Evolutionary conservation across 192 early-diverging fungal genomes (phyloP).

Genomic region (Dissophora globulifera): DNA sequence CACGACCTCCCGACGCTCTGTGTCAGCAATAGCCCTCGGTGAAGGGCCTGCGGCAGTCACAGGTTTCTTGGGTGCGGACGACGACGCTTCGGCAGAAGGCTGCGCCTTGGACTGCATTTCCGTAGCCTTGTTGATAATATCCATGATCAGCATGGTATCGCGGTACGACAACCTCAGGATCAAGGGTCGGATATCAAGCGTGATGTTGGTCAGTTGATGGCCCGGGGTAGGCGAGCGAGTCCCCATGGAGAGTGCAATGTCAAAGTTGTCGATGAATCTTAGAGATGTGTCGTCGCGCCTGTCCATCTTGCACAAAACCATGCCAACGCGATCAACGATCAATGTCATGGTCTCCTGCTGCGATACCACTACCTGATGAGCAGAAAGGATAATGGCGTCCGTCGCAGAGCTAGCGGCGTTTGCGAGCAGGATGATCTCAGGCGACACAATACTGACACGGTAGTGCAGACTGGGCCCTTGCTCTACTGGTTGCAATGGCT

Average conservation of each 20-base stretch:
- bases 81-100: background rate
- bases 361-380: conserved; percentile 81
- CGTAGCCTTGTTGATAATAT: conserved; percentile 80
- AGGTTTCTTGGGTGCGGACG: conserved; percentile 16
- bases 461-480: conserved; percentile 67
- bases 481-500: conserved; percentile 34
- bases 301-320: conserved; percentile 93
- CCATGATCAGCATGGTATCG: conserved; percentile 83
- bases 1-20: conserved; percentile 5
- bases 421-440: conserved; percentile 88
- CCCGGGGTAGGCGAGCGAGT: conserved; percentile 69
- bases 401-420: conserved; percentile 74
- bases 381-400: conserved; percentile 90
- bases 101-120: conserved; percentile 66
- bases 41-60: background rate
- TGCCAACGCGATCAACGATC: conserved; percentile 83
- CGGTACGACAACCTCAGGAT: conserved; percentile 88
- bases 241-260: conserved; percentile 84
- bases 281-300: conserved; percentile 80
- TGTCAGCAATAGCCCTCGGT: conserved; percentile 18
- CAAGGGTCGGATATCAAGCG: conserved; percentile 80
- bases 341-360: conserved; percentile 82
- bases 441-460: conserved; percentile 80
- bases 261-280: conserved; percentile 92
- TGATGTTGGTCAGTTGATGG: conserved; percentile 70